Evolutionary conservation across 2,329 filamentous ascomycete genomes (phyloP), one percentile per base, ranked within the genome.

Genomic region (Hypoxylon sp.): DNA sequence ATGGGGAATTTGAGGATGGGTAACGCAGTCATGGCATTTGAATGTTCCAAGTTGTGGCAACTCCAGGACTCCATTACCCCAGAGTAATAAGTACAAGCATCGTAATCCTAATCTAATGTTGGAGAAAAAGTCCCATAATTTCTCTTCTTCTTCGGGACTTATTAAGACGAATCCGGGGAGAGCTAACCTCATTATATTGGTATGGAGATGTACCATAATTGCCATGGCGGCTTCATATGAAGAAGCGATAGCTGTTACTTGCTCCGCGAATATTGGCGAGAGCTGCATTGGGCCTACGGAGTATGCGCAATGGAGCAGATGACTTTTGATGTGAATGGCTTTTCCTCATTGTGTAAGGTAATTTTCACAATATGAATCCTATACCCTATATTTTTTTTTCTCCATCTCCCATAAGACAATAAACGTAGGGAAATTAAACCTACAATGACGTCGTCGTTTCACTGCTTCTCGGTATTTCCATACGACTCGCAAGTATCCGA

Each of bases 71-170:
- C 28, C 28, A 30, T 57, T 52, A 30, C 57, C 58, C 57, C 55
- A 67, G 53, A 60, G 21, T 59, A 45, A 46, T n/a, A 59, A 58
- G 43, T 38, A 49, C 49, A 34, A 36, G 25, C n/a, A 56, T 59
- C 45, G 58, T 45, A 55, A 60, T 65, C 53, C 25, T 14, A 68
- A 67, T 68, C 45, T 70, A 68, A 55, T 60, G 30, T 70, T 68
- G 57, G 64, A 65, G 64, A 58, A 25, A 45, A 28, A 28, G 43
- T 49, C 59, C 23, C 57, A 59, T 60, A n/a, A 32, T 25, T 45
- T 32, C 17, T 32, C 41, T 23, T 30, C 32, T 58, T 23, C 23
- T 21, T 63, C 67, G 67, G 65, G 64, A 69, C 60, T 62, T 67
- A 53, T 41, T 45, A 13, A 53, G 28, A 51, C 21, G 55, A 70